Evolutionary conservation across 1,139 yeast genomes (phyloP).

Genomic region (Kodamaea ohmeri): DNA sequence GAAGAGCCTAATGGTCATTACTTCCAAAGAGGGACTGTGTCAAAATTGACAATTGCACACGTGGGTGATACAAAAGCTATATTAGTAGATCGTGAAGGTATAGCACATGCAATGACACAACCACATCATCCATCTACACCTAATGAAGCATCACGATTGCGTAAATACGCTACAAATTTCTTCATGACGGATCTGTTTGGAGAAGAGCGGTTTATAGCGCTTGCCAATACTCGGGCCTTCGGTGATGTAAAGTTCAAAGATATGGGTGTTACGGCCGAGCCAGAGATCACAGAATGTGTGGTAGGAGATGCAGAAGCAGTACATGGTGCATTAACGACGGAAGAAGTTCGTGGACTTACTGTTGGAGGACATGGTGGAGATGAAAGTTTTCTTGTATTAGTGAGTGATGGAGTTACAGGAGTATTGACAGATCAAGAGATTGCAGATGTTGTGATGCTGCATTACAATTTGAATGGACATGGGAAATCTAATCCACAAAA

Average conservation of each 20-base stretch:
- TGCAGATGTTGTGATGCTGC: conserved; percentile 76
- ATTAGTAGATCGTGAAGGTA: conserved; percentile 70
- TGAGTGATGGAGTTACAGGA: conserved; percentile 86
- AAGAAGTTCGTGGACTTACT: conserved; percentile 40
- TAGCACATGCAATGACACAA: conserved; percentile 73
- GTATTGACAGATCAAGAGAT: conserved; percentile 85
- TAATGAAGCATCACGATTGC: conserved; percentile 68
- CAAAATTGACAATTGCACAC: conserved; percentile 77
- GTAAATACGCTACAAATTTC: conserved; percentile 68
- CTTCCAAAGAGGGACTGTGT: conserved; percentile 68
- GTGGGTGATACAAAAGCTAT: conserved; percentile 96
- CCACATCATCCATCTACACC: conserved; percentile 89
- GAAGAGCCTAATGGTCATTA: conserved; percentile 40
- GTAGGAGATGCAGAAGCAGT: conserved; percentile 52
- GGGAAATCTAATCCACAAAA: conserved; percentile 76
- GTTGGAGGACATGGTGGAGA: conserved; percentile 67
- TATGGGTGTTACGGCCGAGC: conserved; percentile 88
- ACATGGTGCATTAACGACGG: conserved; percentile 31
- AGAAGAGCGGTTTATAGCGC: conserved; percentile 77
- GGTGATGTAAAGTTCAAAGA: conserved; percentile 82
- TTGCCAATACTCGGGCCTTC: conserved; percentile 90
- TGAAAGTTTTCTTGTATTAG: conserved; percentile 73
- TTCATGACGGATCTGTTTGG: conserved; percentile 91
- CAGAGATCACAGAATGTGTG: conserved; percentile 69
- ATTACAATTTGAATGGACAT: conserved; percentile 65